Percentiles rank a stretch among this genome's conserved stretches.
Conservation (phyloP, 305 asterid species). For the Vinca major region DNA sequence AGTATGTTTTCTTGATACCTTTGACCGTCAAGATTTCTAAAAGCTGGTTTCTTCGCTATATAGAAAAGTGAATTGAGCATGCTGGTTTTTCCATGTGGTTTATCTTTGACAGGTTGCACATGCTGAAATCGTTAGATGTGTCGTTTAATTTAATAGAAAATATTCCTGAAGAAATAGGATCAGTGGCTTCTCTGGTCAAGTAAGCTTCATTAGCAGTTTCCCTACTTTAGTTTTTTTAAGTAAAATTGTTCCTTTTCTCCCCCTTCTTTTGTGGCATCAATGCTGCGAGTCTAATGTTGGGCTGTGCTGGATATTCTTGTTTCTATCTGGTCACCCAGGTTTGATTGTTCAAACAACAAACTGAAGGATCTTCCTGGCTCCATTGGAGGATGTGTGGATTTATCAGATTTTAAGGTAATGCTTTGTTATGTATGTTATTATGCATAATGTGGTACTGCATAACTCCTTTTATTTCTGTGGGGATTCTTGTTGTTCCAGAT, state of each 20-base stretch:
- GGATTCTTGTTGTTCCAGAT: not conserved
- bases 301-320: constrained; percentile 17
- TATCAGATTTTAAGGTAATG: constrained; percentile 77
- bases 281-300: constrained; percentile 14
- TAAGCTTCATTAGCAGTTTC: constrained; percentile 29
- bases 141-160: constrained; percentile 54
- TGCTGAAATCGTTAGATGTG: constrained; percentile 70
- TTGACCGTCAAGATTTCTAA: constrained; percentile 11
- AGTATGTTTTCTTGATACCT: constrained; percentile 37
- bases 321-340: constrained; percentile 40
- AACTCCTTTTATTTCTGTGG: not conserved
- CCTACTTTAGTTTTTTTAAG: not conserved
- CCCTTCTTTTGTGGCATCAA: constrained; percentile 4
- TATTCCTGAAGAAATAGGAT: constrained; percentile 77
- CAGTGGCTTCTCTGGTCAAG: constrained; percentile 76
- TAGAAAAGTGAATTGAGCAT: constrained; percentile 6
- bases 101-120: constrained; percentile 50
- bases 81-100: not conserved
- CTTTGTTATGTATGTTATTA: not conserved
- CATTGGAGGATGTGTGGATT: constrained; percentile 56
- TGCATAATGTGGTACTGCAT: not conserved
- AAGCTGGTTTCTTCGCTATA: constrained; percentile 12
- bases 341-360: constrained; percentile 83
- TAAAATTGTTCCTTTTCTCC: no score
- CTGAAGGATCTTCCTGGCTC: constrained; percentile 64